These are phyloP conservation scores for Picea glauca DNA, from an alignment of 75 land plant species.

Conservation along the genomic window DNA sequence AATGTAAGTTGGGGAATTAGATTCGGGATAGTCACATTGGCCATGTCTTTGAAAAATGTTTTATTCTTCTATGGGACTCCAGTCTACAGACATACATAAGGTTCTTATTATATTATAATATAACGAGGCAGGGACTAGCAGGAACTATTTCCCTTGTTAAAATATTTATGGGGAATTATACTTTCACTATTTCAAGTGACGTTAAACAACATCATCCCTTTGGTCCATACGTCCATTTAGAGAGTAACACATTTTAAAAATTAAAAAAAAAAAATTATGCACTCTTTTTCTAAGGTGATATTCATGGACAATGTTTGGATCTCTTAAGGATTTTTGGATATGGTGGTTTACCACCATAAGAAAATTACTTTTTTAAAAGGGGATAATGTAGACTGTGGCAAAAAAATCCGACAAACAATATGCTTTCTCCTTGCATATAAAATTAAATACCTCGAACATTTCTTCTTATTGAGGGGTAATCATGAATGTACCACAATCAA, in stretches of 20 bases:
- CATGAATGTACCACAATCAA: slow-evolving; percentile 86
- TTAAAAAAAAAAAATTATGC: no score
- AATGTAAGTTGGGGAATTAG: no score
- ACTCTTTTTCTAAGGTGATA: slow-evolving; percentile 46
- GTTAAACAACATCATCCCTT: not conserved
- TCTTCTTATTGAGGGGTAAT: slow-evolving; percentile 73
- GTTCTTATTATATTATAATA: no score
- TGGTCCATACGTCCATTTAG: not conserved
- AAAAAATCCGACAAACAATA: slow-evolving; percentile 66
- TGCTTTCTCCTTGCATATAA: slow-evolving; percentile 74
- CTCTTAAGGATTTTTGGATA: slow-evolving; percentile 57
- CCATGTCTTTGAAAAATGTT: no score
- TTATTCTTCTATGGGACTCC: no score
- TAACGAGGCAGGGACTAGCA: no score
- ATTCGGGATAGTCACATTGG: no score
- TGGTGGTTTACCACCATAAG: slow-evolving; percentile 56
- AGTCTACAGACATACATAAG: no score
- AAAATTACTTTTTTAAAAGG: slow-evolving; percentile 62
- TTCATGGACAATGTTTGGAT: slow-evolving; percentile 53
- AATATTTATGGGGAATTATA: not conserved
- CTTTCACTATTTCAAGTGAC: not conserved
- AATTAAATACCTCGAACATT: slow-evolving; percentile 78
- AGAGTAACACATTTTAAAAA: not conserved
- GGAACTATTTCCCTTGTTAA: no score
- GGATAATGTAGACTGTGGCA: slow-evolving; percentile 53